Conservation (phyloP, 768 basidiomycete species). For the Lyophyllum decastes region DNA sequence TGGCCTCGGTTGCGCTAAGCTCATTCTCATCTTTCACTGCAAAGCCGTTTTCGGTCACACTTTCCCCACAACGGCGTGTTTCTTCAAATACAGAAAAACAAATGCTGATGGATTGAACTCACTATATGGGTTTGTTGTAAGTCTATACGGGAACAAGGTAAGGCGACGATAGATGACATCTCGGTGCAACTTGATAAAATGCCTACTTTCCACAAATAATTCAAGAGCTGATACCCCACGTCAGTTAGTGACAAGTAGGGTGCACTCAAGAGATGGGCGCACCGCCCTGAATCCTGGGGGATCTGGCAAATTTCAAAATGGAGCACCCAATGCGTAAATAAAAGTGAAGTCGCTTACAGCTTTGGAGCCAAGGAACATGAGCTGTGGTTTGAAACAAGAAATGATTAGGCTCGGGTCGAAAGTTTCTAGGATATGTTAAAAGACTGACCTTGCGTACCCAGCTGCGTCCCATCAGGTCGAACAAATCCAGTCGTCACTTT, state of each 20-base stretch:
- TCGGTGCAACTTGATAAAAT: no score
- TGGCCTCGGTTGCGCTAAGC: constrained; percentile 45
- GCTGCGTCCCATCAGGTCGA: constrained; percentile 54
- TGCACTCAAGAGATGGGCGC: constrained; percentile 14
- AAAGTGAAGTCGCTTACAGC: constrained; percentile 36
- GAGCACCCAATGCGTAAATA: not conserved
- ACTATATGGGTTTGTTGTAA: constrained; percentile 56
- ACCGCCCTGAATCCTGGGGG: constrained; percentile 61
- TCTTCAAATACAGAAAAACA: not conserved
- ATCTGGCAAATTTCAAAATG: constrained; percentile 29
- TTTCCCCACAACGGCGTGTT: constrained; percentile 16
- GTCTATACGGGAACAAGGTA: constrained; percentile 21
- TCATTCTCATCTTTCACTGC: constrained; percentile 58
- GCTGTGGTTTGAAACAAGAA: constrained; percentile 29
- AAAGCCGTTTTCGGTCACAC: constrained; percentile 73
- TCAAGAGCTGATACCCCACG: constrained; percentile 42
- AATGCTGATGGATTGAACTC: constrained; percentile 13
- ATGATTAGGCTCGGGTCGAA: not conserved
- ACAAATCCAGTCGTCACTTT: constrained; percentile 53
- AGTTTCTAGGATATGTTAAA: not conserved
- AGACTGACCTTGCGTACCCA: constrained; percentile 54
- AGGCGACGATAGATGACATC: not conserved
- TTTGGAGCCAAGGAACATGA: constrained; percentile 64
- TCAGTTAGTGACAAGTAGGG: not conserved
- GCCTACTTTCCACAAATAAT: constrained; percentile 65